A percentile compares a stretch with the other conserved stretches of the same genome.
These are phyloP conservation scores for Colletotrichum sp. DNA, from an alignment of 2,329 filamentous ascomycete genomes.

Conservation along the genomic window DNA sequence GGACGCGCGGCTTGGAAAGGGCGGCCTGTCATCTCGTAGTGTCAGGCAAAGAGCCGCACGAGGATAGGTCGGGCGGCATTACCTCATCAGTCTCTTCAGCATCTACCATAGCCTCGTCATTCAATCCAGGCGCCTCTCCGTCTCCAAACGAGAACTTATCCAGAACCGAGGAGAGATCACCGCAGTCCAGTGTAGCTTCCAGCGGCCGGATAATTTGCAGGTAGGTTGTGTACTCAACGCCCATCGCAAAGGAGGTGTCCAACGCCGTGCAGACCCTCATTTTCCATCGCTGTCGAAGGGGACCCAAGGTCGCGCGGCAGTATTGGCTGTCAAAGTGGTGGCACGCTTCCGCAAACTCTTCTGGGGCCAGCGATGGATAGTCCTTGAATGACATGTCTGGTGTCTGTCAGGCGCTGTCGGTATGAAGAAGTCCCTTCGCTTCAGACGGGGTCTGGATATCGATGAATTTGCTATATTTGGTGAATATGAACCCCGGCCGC, in stretches of 20 bases:
- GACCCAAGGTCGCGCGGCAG: constrained; percentile 61
- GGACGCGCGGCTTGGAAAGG: constrained; percentile 35
- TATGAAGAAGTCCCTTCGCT: background rate
- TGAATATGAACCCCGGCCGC: background rate
- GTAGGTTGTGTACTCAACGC: constrained; percentile 55
- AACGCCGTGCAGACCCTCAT: constrained; percentile 58
- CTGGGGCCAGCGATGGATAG: constrained; percentile 65
- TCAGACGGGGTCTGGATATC: background rate
- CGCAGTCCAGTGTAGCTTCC: constrained; percentile 46
- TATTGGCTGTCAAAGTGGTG: constrained; percentile 66
- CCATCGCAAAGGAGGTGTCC: constrained; percentile 45
- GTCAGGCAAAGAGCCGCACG: background rate
- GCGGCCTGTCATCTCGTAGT: constrained; percentile 40
- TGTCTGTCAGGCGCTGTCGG: background rate
- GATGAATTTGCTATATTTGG: background rate
- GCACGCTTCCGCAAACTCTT: constrained; percentile 71
- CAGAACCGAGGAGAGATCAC: constrained; percentile 51
- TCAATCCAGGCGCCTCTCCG: constrained; percentile 26
- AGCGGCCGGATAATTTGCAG: constrained; percentile 63
- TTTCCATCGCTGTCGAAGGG: constrained; percentile 59
- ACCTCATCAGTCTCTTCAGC: constrained; percentile 60
- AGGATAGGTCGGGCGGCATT: constrained; percentile 7
- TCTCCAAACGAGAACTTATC: constrained; percentile 49
- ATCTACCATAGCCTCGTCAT: constrained; percentile 53
- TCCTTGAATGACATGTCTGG: constrained; percentile 40